A percentile compares a stretch with the other conserved stretches of the same genome.
Evolutionary conservation across 1,139 yeast species (phyloP).

Genomic region (Kodamaea ohmeri): DNA sequence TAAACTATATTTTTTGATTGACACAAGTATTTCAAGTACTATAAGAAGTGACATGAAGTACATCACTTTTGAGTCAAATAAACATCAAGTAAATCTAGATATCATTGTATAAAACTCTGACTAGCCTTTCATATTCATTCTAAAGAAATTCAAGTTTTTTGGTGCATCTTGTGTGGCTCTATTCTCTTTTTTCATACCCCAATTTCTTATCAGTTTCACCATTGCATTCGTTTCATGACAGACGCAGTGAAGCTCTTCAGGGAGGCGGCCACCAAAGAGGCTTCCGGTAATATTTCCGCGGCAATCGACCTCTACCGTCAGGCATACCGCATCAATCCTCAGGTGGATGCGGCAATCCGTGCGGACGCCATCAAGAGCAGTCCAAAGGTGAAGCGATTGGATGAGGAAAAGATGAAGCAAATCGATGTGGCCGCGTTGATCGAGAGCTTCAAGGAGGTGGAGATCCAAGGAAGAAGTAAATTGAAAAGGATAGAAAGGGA

Average conservation of each 20-base stretch:
- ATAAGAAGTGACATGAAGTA: no score
- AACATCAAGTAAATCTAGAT: neutral
- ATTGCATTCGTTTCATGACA: neutral
- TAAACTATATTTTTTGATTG: no score
- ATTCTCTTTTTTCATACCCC: neutral
- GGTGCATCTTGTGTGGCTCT: neutral
- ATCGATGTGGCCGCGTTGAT: conserved; percentile 39
- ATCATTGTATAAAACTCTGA: neutral
- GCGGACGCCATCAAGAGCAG: conserved; percentile 37
- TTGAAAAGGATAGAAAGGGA: neutral
- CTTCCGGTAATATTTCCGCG: conserved; percentile 72
- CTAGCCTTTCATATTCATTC: neutral
- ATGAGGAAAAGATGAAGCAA: conserved; percentile 32
- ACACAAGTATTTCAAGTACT: no score
- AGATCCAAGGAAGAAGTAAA: conserved; percentile 3
- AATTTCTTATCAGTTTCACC: neutral
- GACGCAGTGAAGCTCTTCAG: conserved; percentile 66
- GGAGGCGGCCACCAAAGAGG: conserved; percentile 68
- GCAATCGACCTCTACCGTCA: conserved; percentile 72
- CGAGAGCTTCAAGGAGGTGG: conserved; percentile 27
- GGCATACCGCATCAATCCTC: conserved; percentile 66
- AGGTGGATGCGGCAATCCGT: conserved; percentile 69
- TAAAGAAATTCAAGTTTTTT: no score
- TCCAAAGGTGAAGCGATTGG: conserved; percentile 18
- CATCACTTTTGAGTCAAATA: no score